A percentile compares a stretch with the other conserved stretches of the same genome.
phyloP scores from a whole-genome alignment of 2,329 filamentous ascomycete genomes.

The Ascochyta rabiei region DNA sequence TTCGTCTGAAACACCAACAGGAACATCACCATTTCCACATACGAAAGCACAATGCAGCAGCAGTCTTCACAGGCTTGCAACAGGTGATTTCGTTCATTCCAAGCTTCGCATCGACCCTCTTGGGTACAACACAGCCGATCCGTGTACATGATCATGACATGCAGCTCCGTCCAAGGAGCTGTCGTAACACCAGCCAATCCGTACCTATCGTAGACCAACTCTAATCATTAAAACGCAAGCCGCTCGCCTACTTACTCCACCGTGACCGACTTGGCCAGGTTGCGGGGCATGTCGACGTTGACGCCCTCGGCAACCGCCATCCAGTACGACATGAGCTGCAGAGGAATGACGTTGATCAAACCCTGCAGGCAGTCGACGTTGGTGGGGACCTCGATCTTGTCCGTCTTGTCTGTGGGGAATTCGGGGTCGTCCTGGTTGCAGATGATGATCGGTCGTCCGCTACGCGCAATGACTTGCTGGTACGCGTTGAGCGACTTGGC shows the following conservation, averaged over 20 bases:
- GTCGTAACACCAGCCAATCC: slow-evolving; percentile 34
- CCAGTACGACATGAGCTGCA: slow-evolving; percentile 99
- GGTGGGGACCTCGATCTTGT: slow-evolving; percentile 97
- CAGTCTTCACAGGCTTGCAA: slow-evolving; percentile 3
- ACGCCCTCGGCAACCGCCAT: slow-evolving; percentile 93
- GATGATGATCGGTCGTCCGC: slow-evolving; percentile 96
- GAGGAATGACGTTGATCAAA: slow-evolving; percentile 94
- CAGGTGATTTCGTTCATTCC: slow-evolving; percentile 26
- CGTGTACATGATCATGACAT: slow-evolving; percentile 28
- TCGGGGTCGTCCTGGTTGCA: slow-evolving; percentile 91
- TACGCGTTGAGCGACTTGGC: slow-evolving; percentile 99
- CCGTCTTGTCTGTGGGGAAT: slow-evolving; percentile 84
- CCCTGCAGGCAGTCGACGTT: slow-evolving; percentile 96
- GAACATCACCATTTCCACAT: slow-evolving; percentile 14
- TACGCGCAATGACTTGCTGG: slow-evolving; percentile 97
- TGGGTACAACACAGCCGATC: slow-evolving; percentile 8
- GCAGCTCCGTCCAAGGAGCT: slow-evolving; percentile 26
- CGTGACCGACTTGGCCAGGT: slow-evolving; percentile 98
- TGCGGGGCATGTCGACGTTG: slow-evolving; percentile 98
- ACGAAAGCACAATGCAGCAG: slow-evolving; percentile 1
- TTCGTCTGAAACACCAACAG: slow-evolving; percentile 11
- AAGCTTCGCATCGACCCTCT: slow-evolving; percentile 17
- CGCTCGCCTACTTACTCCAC: slow-evolving; percentile 84
- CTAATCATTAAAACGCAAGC: slow-evolving; percentile 19
- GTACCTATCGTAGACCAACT: slow-evolving; percentile 28